These are phyloP conservation scores for Neltuma alba DNA, from an alignment of 306 rosid genomes.

Conservation along the genomic window DNA sequence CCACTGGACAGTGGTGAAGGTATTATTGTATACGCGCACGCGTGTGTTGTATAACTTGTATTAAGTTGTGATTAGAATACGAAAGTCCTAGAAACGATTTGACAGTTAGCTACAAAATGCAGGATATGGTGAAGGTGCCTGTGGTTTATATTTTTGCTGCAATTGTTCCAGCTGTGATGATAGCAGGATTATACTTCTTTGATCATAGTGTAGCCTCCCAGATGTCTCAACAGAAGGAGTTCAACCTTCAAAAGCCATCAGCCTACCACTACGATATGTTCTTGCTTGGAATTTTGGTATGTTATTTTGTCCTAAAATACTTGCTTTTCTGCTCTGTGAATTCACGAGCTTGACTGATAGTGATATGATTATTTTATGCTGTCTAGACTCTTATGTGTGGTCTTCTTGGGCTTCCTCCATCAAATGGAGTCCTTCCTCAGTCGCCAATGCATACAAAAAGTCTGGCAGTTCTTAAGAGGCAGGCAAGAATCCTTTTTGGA, in stretches of 20 bases:
- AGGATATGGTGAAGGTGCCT: slow-evolving; percentile 89
- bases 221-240: slow-evolving; percentile 90
- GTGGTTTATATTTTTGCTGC: slow-evolving; percentile 62
- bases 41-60: neutral
- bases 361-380: slow-evolving; percentile 27
- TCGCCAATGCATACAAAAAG: slow-evolving; percentile 98
- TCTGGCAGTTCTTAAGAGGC: slow-evolving; percentile 73
- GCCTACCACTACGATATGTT: slow-evolving; percentile 83
- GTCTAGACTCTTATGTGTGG: slow-evolving; percentile 78
- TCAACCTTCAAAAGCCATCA: slow-evolving; percentile 90
- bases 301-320: slow-evolving; percentile 27
- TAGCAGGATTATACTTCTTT: slow-evolving; percentile 89
- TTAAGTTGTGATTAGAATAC: neutral
- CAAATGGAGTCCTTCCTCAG: slow-evolving; percentile 96
- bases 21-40: slow-evolving; percentile 28
- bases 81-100: slow-evolving; percentile 12
- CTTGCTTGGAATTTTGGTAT: slow-evolving; percentile 75
- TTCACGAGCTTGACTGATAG: neutral
- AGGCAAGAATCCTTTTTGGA: slow-evolving; percentile 45
- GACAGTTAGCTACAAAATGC: slow-evolving; percentile 36
- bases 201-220: slow-evolving; percentile 95
- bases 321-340: slow-evolving; percentile 20
- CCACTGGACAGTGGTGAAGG: slow-evolving; percentile 86
- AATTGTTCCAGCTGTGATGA: slow-evolving; percentile 82
- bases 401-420: slow-evolving; percentile 88